Evolutionary conservation across 2,329 filamentous ascomycete species (phyloP).

Genomic region (Cladophialophora carrionii): DNA sequence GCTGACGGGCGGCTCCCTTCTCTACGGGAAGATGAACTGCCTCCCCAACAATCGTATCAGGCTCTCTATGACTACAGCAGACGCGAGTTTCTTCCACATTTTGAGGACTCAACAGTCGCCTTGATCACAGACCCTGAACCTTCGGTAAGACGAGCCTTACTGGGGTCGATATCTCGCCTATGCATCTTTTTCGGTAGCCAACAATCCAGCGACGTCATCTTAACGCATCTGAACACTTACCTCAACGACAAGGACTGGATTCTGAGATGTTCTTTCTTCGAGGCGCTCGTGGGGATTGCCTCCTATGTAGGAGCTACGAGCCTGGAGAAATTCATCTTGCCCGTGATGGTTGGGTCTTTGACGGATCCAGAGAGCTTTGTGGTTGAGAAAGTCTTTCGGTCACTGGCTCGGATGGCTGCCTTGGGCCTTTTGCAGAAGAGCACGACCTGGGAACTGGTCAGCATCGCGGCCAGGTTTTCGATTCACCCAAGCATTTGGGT

Average conservation of each 20-base stretch:
- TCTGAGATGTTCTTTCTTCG: conserved; percentile 94
- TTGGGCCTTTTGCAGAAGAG: conserved; percentile 83
- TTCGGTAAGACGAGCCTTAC: conserved; percentile 84
- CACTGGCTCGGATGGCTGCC: conserved; percentile 83
- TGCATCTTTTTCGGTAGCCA: conserved; percentile 93
- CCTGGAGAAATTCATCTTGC: conserved; percentile 91
- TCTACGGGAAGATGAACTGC: conserved; percentile 73
- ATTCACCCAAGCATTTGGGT: conserved; percentile 97
- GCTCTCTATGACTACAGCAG: conserved; percentile 87
- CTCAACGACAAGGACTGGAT: conserved; percentile 96
- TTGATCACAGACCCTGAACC: conserved; percentile 85
- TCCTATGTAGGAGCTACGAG: conserved; percentile 86
- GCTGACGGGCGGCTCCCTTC: conserved; percentile 80
- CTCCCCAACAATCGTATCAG: conserved; percentile 71
- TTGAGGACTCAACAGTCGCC: conserved; percentile 86
- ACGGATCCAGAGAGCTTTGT: conserved; percentile 94
- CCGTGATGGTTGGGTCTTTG: conserved; percentile 91
- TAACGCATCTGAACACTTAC: conserved; percentile 96
- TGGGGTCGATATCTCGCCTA: conserved; percentile 86
- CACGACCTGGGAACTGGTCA: conserved; percentile 84
- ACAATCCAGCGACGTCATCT: conserved; percentile 92
- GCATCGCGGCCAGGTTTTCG: conserved; percentile 80
- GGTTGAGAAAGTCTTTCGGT: conserved; percentile 84
- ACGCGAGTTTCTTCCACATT: conserved; percentile 76
- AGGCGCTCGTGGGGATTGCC: conserved; percentile 89